Base-by-base conservation (phyloP, 345 rosid genomes). In the Melastoma malabathricum region DNA sequence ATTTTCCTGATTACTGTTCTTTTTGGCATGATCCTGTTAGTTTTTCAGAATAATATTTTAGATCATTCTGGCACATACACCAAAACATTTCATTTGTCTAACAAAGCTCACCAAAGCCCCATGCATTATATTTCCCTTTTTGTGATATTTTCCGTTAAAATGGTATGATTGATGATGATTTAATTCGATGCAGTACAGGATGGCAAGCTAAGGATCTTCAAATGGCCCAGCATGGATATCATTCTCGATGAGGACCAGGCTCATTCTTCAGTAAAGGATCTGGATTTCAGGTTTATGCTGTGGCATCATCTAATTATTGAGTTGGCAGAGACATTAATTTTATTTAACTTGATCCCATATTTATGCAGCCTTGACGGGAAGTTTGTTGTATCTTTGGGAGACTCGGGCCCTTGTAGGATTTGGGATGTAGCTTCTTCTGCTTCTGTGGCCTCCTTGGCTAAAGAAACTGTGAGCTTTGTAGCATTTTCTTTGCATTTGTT, bases 191-290 rank as follows among this genome's bases (percentile, higher is more conserved):
- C 76, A 69, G 74, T 78, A 73, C 93, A 87, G 95, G 93, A 92
- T 72, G 98, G 98, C 49, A 72, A 59, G 62, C 70, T 92, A 68
- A 79, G 87, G 64, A 70, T 84, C 71, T 82, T 84, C 68, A 76
- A 80, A 67, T 92, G 98, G 98, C 95, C 95, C 54, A 67, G 87
- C 74, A 76, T 92, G 95, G 81, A 75, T 39, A 64, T 52, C 15
- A 64, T 78, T 66, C 71, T 85, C 34, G 54, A 81, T 29, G 85
- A 83, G 68, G 74, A 69, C 52, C 44, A 85, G 65, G 86, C 84
- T 56, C 94, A 81, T 74, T 13, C 74, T 27, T 70, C 84, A 10
- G 62, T 83, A 13, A 83, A 81, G 65, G 76, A 77, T 75, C 57
- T 84, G 50, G 70, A 75, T 68, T 88, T 93, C 82, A 88, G 99